Evolutionary conservation across 768 basidiomycete species (phyloP), one percentile per base, ranked within the genome.

Genomic region (Bullera alba): DNA sequence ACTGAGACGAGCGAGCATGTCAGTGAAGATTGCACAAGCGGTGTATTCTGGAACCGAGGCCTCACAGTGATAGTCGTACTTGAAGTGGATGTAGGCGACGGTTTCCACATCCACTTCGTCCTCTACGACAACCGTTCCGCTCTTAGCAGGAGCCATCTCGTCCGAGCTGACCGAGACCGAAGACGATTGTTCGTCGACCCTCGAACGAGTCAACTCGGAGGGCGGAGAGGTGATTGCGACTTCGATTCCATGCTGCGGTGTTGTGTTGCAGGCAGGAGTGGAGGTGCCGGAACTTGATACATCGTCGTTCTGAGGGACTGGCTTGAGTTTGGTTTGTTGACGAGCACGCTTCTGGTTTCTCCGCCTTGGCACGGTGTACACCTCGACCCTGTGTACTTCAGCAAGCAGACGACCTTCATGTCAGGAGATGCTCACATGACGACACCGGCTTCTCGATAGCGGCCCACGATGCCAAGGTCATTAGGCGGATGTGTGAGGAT

Each of bases 31-130:
- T n/a, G 25, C n/a, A n/a, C n/a, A n/a, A n/a, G n/a, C n/a, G n/a
- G n/a, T n/a, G n/a, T n/a, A n/a, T n/a, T n/a, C n/a, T n/a, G 23
- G 4, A 30, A 17, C 8, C 8, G 4, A 10, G 25, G 50, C 56
- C n/a, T 49, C 38, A 57, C 56, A 22, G 47, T 47, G 46, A 29
- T 32, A 42, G 26, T 53, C 56, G 15, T 37, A n/a, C 1, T 26
- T 25, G 28, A 57, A 57, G 44, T 52, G 51, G n/a, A 57, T 42
- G 32, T 46, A 49, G 6, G 56, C 56, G 8, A 57, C 28, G 10
- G 56, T 57, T 25, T 48, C 36, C 10, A 26, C 19, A 14, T 42
- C 41, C 27, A 34, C n/a, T 34, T 39, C 37, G 8, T 21, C 7
- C 37, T 8, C 37, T 21, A 10, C 19, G 12, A 10, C 12, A 8